Conservation (phyloP, 768 basidiomycete genomes). For the Neoboletus subvelutipes region DNA sequence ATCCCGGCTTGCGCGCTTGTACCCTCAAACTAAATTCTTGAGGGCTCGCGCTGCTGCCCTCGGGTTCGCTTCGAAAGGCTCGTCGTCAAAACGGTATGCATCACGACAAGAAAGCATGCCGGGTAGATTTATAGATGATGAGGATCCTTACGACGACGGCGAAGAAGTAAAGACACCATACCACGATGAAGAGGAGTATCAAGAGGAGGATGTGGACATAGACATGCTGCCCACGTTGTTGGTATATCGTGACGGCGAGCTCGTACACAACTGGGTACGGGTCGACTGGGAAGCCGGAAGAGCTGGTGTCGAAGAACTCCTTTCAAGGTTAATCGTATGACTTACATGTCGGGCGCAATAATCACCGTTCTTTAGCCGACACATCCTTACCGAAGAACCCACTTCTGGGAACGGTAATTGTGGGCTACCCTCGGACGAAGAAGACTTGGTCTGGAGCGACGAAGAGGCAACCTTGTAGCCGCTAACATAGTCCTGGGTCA, state of each 20-base stretch:
- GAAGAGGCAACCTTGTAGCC: conserved; percentile 38
- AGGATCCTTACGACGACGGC: conserved; percentile 48
- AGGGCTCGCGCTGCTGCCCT: conserved; percentile 73
- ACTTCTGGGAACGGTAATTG: conserved; percentile 39
- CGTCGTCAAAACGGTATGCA: conserved; percentile 19
- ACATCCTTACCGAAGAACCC: conserved; percentile 20
- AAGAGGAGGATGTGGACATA: conserved; percentile 67
- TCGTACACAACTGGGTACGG: conserved; percentile 87
- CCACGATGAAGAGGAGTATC: conserved; percentile 43
- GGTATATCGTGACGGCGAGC: conserved; percentile 74
- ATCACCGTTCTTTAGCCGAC: conserved; percentile 19
- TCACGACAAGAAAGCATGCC: conserved; percentile 19
- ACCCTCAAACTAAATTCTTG: conserved; percentile 78
- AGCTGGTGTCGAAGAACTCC: conserved; percentile 65
- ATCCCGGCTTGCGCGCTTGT: conserved; percentile 62
- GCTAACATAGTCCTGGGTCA: background rate
- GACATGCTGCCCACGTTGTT: conserved; percentile 80
- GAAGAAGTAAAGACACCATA: conserved; percentile 29
- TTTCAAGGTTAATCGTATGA: conserved; percentile 48
- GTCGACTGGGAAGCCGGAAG: conserved; percentile 82
- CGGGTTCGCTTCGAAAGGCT: conserved; percentile 57
- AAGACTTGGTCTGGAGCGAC: conserved; percentile 54
- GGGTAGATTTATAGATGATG: conserved; percentile 33
- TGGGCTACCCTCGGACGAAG: conserved; percentile 49
- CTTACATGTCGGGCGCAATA: background rate